phyloP scores from a whole-genome alignment of 2,329 filamentous ascomycete genomes.

The Hypomyces perniciosus region DNA sequence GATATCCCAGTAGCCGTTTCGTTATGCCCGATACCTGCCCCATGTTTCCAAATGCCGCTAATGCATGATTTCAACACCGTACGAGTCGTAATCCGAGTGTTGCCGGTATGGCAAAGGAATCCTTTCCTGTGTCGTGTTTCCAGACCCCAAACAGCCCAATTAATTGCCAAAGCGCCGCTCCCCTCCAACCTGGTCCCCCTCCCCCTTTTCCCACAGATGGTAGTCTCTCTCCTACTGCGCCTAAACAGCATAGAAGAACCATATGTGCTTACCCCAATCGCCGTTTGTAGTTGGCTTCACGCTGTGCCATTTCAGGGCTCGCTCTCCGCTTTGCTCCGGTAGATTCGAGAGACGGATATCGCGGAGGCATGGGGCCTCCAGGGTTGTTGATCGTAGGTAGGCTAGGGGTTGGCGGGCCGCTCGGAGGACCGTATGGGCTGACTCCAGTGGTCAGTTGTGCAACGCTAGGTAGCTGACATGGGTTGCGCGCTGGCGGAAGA shows the following conservation, averaged over 20 bases:
- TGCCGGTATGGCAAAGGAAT: too few species aligned
- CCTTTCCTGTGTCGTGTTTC: too few species aligned
- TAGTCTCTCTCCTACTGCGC: background rate
- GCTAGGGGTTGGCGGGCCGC: slow-evolving; percentile 7
- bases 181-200: too few species aligned
- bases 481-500: slow-evolving; percentile 32
- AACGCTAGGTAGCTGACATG: slow-evolving; percentile 51
- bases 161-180: too few species aligned
- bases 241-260: too few species aligned
- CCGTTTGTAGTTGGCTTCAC: slow-evolving; percentile 41
- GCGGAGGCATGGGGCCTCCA: slow-evolving; percentile 20
- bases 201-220: background rate
- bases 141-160: too few species aligned
- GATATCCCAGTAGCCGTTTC: background rate
- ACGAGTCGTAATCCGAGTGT: too few species aligned
- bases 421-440: slow-evolving; percentile 45
- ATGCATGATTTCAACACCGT: background rate
- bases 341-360: slow-evolving; percentile 33
- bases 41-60: background rate
- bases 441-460: slow-evolving; percentile 59
- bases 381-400: slow-evolving; percentile 9
- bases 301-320: slow-evolving; percentile 40
- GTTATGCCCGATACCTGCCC: background rate
- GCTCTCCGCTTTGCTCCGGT: slow-evolving; percentile 45
- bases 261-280: slow-evolving; percentile 23